Evolutionary conservation across 2,329 filamentous ascomycete genomes (phyloP).

Genomic region (Endocalyx cinctus): DNA sequence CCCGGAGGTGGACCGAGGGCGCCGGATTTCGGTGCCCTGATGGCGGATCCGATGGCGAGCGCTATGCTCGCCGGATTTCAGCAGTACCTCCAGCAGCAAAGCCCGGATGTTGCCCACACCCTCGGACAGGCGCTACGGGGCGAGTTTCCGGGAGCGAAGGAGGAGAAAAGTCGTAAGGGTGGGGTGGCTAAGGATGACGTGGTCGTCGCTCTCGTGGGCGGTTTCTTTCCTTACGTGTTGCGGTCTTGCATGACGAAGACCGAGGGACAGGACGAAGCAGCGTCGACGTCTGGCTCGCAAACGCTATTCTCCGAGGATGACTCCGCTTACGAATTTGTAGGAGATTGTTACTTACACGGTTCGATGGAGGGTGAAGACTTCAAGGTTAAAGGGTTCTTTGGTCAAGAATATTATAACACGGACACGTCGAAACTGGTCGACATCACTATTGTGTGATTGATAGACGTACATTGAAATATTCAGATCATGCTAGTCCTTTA

Average conservation of each 20-base stretch:
- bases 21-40: constrained; percentile 6
- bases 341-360: constrained; percentile 18
- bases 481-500: too few species aligned
- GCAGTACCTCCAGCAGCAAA: constrained; percentile 7
- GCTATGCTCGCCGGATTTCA: constrained; percentile 13
- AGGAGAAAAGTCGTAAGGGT: constrained; percentile 20
- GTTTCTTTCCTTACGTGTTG: constrained; percentile 17
- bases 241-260: constrained; percentile 8
- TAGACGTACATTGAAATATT: too few species aligned
- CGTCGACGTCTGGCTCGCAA: background rate
- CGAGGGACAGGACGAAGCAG: background rate
- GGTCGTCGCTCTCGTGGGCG: constrained; percentile 33
- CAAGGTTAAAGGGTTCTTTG: too few species aligned
- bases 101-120: constrained; percentile 4
- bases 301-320: background rate
- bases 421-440: too few species aligned
- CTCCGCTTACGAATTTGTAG: constrained; percentile 18
- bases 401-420: too few species aligned
- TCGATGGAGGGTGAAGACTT: constrained; percentile 22
- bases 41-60: constrained; percentile 11
- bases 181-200: constrained; percentile 53
- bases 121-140: constrained; percentile 10
- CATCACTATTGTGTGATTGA: too few species aligned
- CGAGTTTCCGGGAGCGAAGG: constrained; percentile 3
- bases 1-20: background rate